Percentiles rank a stretch among this genome's conserved stretches.
phyloP scores from a whole-genome alignment of 2,329 filamentous ascomycete genomes.

The Plectosphaerella cucumerina region DNA sequence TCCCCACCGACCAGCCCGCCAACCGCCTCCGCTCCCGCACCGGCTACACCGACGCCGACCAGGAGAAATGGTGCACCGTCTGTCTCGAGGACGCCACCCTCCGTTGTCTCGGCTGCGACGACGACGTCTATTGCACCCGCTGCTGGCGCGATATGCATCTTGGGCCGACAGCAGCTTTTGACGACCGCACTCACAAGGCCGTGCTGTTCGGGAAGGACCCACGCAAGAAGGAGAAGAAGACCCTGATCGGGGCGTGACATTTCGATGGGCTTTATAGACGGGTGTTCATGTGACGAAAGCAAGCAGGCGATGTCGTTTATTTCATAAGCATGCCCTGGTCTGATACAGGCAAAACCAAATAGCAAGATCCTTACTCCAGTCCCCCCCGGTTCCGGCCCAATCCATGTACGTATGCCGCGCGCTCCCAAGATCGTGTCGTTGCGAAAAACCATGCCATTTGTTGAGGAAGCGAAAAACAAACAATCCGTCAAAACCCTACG shows the following conservation, averaged over 20 bases:
- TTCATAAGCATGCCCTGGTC: neutral
- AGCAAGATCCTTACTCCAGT: too few relatives aligned
- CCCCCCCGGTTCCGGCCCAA: too few relatives aligned
- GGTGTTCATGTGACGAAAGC: neutral
- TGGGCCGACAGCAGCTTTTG: conserved; percentile 63
- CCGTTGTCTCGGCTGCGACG: conserved; percentile 67
- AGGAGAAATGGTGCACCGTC: conserved; percentile 75
- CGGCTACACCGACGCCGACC: conserved; percentile 63
- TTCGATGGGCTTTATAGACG: neutral
- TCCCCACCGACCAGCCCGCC: conserved; percentile 44
- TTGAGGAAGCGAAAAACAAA: neutral
- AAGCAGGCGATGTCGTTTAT: neutral
- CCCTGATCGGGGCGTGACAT: conserved; percentile 29
- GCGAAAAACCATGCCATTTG: too few relatives aligned
- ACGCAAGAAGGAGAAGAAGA: conserved; percentile 24
- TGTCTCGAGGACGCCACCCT: conserved; percentile 76
- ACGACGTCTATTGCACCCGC: conserved; percentile 67
- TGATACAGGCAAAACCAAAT: neutral
- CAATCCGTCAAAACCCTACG: neutral
- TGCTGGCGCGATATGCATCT: conserved; percentile 83
- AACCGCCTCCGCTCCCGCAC: conserved; percentile 33
- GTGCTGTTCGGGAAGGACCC: conserved; percentile 48
- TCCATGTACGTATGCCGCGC: too few relatives aligned
- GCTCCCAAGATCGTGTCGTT: too few relatives aligned
- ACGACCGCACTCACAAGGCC: conserved; percentile 66